phyloP scores from a whole-genome alignment of 2,329 filamentous ascomycete genomes.

The Cytospora leucostoma region DNA sequence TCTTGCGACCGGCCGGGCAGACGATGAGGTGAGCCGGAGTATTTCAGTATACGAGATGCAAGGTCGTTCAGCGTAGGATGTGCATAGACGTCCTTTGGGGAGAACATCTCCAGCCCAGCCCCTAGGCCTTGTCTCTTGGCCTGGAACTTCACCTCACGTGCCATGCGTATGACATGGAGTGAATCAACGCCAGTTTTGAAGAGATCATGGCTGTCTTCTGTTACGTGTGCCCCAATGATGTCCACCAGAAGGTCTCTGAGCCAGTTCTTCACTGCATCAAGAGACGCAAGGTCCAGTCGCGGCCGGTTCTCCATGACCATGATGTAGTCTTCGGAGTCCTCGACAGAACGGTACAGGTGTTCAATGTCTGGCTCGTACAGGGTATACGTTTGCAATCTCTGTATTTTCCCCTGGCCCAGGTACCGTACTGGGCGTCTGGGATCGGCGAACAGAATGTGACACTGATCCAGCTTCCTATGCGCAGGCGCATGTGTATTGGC shows the following conservation, averaged over 20 bases:
- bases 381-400: background rate
- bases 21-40: background rate
- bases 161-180: background rate
- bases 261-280: background rate
- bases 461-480: background rate
- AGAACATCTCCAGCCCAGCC: background rate
- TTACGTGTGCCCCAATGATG: background rate
- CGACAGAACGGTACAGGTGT: constrained; percentile 1
- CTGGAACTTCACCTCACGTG: background rate
- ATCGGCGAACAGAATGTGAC: constrained; percentile 1
- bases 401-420: background rate
- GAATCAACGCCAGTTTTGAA: background rate
- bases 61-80: background rate
- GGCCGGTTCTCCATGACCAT: background rate
- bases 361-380: constrained; percentile 7
- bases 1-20: background rate
- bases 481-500: constrained; percentile 3
- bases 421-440: background rate
- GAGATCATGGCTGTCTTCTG: background rate
- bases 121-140: background rate
- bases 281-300: background rate
- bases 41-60: background rate
- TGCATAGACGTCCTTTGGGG: background rate
- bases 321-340: background rate
- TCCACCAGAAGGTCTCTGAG: background rate